These are phyloP conservation scores for Colletotrichum paranaense DNA, from an alignment of 2,329 filamentous ascomycete genomes.

Conservation along the genomic window DNA sequence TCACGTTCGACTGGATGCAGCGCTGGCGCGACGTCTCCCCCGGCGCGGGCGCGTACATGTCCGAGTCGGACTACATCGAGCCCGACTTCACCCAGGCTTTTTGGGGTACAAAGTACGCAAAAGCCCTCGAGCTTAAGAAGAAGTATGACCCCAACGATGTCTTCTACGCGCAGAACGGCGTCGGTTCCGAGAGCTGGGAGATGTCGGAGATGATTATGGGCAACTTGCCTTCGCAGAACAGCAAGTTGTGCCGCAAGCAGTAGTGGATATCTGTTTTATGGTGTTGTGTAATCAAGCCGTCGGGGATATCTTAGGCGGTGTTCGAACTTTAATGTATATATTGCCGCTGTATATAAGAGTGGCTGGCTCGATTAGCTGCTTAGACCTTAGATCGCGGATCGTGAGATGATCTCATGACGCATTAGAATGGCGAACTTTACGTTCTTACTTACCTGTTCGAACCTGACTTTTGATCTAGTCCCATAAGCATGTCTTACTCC, in stretches of 20 bases:
- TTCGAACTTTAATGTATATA: slow-evolving; percentile 23
- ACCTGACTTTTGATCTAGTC: not conserved
- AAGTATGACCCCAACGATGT: slow-evolving; percentile 34
- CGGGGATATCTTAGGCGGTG: not conserved
- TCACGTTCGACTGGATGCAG: slow-evolving; percentile 46
- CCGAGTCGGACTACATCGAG: slow-evolving; percentile 41
- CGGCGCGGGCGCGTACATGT: slow-evolving; percentile 38
- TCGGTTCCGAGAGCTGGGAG: slow-evolving; percentile 36
- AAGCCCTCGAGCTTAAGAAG: slow-evolving; percentile 36
- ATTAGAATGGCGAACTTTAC: not conserved
- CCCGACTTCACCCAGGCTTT: slow-evolving; percentile 37
- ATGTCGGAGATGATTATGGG: slow-evolving; percentile 35
- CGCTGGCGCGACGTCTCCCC: slow-evolving; percentile 45
- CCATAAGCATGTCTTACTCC: not conserved
- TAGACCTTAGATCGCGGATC: not conserved
- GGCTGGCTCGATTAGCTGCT: not conserved
- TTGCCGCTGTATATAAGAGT: slow-evolving; percentile 17
- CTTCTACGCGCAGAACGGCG: slow-evolving; percentile 36
- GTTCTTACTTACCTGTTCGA: not conserved
- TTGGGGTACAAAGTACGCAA: slow-evolving; percentile 37
- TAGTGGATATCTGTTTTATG: not conserved
- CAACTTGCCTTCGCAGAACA: slow-evolving; percentile 38
- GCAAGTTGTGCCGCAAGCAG: slow-evolving; percentile 37
- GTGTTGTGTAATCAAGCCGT: not conserved
- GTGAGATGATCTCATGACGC: slow-evolving; percentile 12